Evolutionary conservation across 148 eudicot species (phyloP).

Genomic region (Persicaria tinctoria): DNA sequence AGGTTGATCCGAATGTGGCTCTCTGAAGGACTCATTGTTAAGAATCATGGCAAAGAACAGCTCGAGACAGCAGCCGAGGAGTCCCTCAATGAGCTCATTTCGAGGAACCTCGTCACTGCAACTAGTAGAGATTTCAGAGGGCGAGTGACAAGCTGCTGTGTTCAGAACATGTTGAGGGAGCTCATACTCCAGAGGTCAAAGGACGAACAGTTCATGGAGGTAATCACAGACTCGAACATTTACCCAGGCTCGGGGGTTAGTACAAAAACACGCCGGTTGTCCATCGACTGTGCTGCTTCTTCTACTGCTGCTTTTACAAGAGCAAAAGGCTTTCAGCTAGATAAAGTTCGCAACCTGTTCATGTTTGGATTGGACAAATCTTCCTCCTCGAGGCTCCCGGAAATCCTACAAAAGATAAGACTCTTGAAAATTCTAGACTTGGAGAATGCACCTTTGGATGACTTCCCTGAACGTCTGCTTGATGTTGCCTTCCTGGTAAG

Average conservation of each 20-base stretch:
- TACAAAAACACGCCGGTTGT: constrained; percentile 16
- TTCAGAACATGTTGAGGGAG: not conserved
- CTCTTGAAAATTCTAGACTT: constrained; percentile 22
- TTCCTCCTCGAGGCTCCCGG: not conserved
- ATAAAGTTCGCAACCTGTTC: constrained; percentile 17
- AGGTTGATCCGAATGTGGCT: not conserved
- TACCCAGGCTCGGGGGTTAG: not conserved
- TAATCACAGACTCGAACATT: not conserved
- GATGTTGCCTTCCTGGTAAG: constrained; percentile 11
- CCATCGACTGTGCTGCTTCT: constrained; percentile 11
- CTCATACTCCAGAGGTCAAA: constrained; percentile 16
- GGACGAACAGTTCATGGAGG: constrained; percentile 18
- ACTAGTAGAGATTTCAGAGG: not conserved
- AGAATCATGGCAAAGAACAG: not conserved
- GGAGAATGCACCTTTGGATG: constrained; percentile 4
- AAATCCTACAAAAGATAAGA: not conserved
- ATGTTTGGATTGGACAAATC: not conserved
- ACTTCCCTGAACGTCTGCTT: constrained; percentile 3
- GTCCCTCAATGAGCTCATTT: not conserved
- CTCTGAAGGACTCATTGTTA: not conserved
- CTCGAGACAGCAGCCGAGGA: not conserved
- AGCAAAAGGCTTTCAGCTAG: not conserved
- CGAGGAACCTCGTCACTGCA: not conserved
- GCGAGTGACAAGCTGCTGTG: not conserved
- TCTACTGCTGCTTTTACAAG: not conserved